These are phyloP conservation scores for Nitzschia palea DNA, from an alignment of 108 stramenopile genomes.

Conservation along the genomic window DNA sequence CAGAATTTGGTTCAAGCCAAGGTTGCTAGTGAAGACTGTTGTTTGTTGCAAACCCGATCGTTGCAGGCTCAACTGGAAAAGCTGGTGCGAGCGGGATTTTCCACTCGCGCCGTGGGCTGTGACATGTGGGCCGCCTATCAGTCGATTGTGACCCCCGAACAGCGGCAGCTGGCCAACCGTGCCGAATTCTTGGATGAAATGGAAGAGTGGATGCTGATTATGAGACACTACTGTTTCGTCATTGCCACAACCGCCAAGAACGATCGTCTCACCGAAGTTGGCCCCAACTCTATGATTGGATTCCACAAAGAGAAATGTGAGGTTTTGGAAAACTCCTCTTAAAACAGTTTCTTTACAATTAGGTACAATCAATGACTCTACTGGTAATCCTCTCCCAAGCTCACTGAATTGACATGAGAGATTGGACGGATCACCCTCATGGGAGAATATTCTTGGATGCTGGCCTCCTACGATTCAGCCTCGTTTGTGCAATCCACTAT, in stretches of 20 bases:
- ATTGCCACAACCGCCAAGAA: slow-evolving; percentile 31
- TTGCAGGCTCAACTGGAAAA: slow-evolving; percentile 53
- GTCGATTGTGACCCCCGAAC: slow-evolving; percentile 49
- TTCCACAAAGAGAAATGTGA: neutral
- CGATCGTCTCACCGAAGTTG: neutral
- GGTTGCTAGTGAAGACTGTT: slow-evolving; percentile 45
- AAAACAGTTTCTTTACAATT: no score
- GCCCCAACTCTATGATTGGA: neutral
- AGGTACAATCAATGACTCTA: no score
- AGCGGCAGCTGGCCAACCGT: slow-evolving; percentile 59
- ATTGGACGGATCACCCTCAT: no score
- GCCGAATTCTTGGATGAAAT: slow-evolving; percentile 87
- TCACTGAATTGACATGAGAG: no score
- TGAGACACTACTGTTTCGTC: slow-evolving; percentile 79
- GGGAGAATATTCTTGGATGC: no score
- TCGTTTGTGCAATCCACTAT: no score
- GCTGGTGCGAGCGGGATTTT: slow-evolving; percentile 47
- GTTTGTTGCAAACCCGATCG: slow-evolving; percentile 60
- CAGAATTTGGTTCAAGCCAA: slow-evolving; percentile 61
- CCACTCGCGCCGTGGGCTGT: slow-evolving; percentile 57
- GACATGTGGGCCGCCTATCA: slow-evolving; percentile 85
- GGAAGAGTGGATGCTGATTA: slow-evolving; percentile 82
- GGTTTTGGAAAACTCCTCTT: slow-evolving; percentile 3
- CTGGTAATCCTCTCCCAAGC: no score
- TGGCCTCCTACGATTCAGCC: no score